Conservation (phyloP, 2,329 filamentous ascomycete species). For the Fusarium circinatum region DNA sequence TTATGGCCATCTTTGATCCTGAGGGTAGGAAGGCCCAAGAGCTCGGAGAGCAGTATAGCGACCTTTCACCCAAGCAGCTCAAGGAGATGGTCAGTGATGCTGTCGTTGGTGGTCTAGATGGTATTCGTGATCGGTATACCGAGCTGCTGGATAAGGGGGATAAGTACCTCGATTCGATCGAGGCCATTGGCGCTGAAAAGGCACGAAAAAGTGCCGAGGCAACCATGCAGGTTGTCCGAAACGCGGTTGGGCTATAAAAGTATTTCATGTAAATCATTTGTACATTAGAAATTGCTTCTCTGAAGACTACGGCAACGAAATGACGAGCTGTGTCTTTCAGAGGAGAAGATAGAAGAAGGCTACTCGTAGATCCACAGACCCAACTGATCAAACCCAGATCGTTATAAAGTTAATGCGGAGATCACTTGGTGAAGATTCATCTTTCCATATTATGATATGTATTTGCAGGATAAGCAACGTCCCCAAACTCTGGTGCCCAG, state of each 20-base stretch:
- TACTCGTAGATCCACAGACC: not conserved
- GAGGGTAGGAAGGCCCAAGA: constrained; percentile 52
- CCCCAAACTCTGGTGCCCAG: not conserved
- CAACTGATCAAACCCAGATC: not conserved
- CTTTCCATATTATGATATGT: not conserved
- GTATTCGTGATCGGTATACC: constrained; percentile 67
- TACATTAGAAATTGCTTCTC: not conserved
- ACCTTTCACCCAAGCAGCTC: constrained; percentile 51
- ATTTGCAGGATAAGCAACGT: not conserved
- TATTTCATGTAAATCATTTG: not conserved
- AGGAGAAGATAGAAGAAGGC: not conserved
- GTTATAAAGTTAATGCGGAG: not conserved
- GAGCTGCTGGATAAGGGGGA: constrained; percentile 60
- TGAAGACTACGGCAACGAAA: not conserved
- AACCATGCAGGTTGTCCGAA: constrained; percentile 65
- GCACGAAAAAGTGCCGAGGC: constrained; percentile 70
- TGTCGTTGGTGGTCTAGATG: constrained; percentile 63
- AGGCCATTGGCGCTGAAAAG: constrained; percentile 65
- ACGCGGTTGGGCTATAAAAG: constrained; percentile 60
- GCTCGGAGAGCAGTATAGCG: constrained; percentile 53
- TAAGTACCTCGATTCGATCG: constrained; percentile 66
- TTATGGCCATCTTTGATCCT: constrained; percentile 76
- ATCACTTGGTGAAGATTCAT: not conserved
- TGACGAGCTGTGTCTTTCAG: not conserved
- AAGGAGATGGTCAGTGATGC: constrained; percentile 67